Evolutionary conservation across 208 protist genomes (phyloP), one percentile per base, ranked within the genome.

Genomic region (Lotmaria passim): DNA sequence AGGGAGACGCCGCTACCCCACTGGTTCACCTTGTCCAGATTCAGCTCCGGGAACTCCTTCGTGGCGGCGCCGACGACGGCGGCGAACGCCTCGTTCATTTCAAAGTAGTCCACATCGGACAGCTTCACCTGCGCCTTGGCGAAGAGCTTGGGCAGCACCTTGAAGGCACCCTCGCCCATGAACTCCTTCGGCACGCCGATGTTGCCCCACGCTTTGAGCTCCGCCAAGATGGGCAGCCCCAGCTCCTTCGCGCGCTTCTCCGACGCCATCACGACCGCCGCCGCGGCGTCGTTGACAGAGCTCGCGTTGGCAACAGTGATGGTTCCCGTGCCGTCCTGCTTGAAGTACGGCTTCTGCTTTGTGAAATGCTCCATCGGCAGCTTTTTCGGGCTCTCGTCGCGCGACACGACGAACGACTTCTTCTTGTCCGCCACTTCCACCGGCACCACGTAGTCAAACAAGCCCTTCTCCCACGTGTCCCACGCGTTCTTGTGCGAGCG

Each of bases 21-120:
- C 41, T 98, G 81, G 73, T 99, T 99, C 21, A 99, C 76, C 44
- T 89, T 93, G 24, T 81, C 75, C 1, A 78, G 34, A 38, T 94
- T 79, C 36, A 99, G 68, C 59, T 83, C 69, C 2, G 96, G 74
- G 7, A 97, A 77, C 39, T 95, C 82, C 64, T 96, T 89, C 19
- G 71, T 79, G 39, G 95, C 95, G 19, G 86, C 95, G 7, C 98
- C 70, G 19, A 93, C 74, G n/a, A 99, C 96, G n/a, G 91, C 93
- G 17, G 93, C 83, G 83, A 99, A 99, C 47, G 98, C 97, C 85
- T 99, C 98, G 83, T 99, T 99, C 63, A 99, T 91, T 52, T 98
- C 98, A 66, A 84, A 98, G 53, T 86, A 93, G 75, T 96, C 87
- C 23, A 98, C 79, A 38, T 98, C 79, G 14, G 53, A 21, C 14